Conservation (phyloP, 495 filamentous ascomycete species). For the Saxispiralis lemnorum region DNA sequence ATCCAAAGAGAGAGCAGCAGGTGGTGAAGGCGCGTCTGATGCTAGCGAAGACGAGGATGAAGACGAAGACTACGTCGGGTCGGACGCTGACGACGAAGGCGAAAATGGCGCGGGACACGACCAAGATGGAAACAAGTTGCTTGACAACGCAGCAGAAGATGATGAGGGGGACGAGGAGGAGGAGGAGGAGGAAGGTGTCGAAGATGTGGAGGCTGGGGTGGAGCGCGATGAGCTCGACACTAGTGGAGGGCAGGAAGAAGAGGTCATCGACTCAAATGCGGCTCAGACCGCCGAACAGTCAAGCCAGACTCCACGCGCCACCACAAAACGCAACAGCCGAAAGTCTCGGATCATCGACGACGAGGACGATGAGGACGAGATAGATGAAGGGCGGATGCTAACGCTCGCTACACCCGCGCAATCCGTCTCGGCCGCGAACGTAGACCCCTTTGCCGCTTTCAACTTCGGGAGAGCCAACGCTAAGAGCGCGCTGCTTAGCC, state of each 20-base stretch:
- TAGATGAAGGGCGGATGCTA: neutral
- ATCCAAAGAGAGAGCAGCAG: constrained; percentile 45
- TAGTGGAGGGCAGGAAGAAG: too few species aligned
- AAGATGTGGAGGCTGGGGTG: constrained; percentile 21
- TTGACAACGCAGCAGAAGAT: constrained; percentile 24
- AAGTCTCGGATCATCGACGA: constrained; percentile 12
- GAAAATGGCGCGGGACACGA: constrained; percentile 20
- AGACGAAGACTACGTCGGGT: constrained; percentile 40
- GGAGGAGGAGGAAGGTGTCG: constrained; percentile 27
- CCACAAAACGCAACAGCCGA: neutral
- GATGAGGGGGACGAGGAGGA: constrained; percentile 24
- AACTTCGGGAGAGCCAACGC: constrained; percentile 16
- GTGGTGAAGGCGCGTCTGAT: constrained; percentile 33
- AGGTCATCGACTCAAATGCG: neutral
- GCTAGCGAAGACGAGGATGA: constrained; percentile 46
- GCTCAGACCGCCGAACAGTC: too few species aligned
- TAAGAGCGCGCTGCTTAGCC: constrained; percentile 33
- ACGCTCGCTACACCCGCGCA: neutral
- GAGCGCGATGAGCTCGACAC: constrained; percentile 14
- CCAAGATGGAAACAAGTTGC: constrained; percentile 28
- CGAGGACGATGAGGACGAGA: constrained; percentile 22
- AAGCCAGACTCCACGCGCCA: neutral
- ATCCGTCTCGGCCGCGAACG: constrained; percentile 1
- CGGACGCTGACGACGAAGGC: constrained; percentile 35
- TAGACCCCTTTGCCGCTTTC: constrained; percentile 24